Percentiles rank a stretch among this genome's conserved stretches.
phyloP scores from a whole-genome alignment of 2,329 filamentous ascomycete species.

The Ophiocordyceps australis region DNA sequence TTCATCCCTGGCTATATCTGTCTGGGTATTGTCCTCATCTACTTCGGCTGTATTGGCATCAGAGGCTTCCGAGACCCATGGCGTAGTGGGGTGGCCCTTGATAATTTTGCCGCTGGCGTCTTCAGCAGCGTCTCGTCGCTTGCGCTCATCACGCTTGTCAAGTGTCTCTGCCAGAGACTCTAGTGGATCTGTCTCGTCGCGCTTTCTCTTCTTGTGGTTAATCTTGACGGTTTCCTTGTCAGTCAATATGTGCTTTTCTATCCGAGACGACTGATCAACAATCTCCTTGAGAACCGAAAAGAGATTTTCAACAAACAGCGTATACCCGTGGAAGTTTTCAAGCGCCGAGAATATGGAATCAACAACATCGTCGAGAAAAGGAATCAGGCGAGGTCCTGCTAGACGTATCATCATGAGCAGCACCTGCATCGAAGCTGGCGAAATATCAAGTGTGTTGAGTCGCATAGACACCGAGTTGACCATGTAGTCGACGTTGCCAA shows the following conservation, averaged over 20 bases:
- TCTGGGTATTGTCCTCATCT: slow-evolving; percentile 16
- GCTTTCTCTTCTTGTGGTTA: slow-evolving; percentile 22
- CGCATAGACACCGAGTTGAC: slow-evolving; percentile 82
- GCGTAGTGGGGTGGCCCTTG: slow-evolving; percentile 12
- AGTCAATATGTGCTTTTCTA: slow-evolving; percentile 27
- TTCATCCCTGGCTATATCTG: slow-evolving; percentile 14
- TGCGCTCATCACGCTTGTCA: slow-evolving; percentile 29
- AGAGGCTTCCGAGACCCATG: slow-evolving; percentile 17
- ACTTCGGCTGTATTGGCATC: too few species aligned
- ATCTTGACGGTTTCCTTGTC: slow-evolving; percentile 14
- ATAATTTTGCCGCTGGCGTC: slow-evolving; percentile 10
- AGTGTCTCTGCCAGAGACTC: slow-evolving; percentile 36
- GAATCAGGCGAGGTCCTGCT: slow-evolving; percentile 63
- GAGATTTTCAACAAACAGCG: slow-evolving; percentile 64
- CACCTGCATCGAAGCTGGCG: slow-evolving; percentile 78
- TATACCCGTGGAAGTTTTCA: slow-evolving; percentile 92
- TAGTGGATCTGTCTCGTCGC: slow-evolving; percentile 20
- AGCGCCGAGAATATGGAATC: slow-evolving; percentile 81
- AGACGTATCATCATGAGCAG: slow-evolving; percentile 87
- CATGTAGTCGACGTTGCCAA: slow-evolving; percentile 91
- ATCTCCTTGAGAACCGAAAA: slow-evolving; percentile 72
- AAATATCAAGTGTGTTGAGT: slow-evolving; percentile 82
- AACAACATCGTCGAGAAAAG: slow-evolving; percentile 82
- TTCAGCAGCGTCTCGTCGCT: slow-evolving; percentile 17
- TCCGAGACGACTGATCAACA: slow-evolving; percentile 61